phyloP scores from a whole-genome alignment of 1,139 yeast species.

The Hansenula sp. region DNA sequence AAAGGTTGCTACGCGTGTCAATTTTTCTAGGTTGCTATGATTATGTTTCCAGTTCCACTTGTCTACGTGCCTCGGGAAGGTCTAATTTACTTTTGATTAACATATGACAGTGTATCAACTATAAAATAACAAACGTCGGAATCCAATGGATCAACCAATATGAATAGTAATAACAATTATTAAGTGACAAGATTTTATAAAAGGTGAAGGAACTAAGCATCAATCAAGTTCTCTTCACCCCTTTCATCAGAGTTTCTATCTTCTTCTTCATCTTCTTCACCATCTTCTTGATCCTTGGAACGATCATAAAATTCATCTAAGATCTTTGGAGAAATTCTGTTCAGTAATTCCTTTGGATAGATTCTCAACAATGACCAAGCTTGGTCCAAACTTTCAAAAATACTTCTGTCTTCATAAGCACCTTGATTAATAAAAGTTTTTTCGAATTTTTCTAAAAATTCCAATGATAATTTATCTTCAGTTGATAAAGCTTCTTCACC shows the following conservation, averaged over 20 bases:
- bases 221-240: constrained; percentile 27
- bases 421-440: constrained; percentile 94
- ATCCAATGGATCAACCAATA: too few species aligned
- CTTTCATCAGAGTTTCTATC: constrained; percentile 33
- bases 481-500: constrained; percentile 99
- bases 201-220: constrained; percentile 12
- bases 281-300: constrained; percentile 61
- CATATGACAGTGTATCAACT: too few species aligned
- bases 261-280: constrained; percentile 38
- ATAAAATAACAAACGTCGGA: too few species aligned
- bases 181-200: not conserved
- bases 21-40: too few species aligned
- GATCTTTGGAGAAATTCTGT: constrained; percentile 97
- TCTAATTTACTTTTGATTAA: too few species aligned
- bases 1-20: too few species aligned
- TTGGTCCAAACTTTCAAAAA: constrained; percentile 92
- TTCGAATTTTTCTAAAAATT: constrained; percentile 96
- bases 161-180: too few species aligned
- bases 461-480: constrained; percentile 95
- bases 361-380: constrained; percentile 98
- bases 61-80: too few species aligned
- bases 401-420: constrained; percentile 90
- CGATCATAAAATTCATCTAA: constrained; percentile 93
- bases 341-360: constrained; percentile 97
- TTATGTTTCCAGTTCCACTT: too few species aligned